Evolutionary conservation across 371 early-diverging fungal genomes (phyloP).

Genomic region (Phascolomyces articulosus): DNA sequence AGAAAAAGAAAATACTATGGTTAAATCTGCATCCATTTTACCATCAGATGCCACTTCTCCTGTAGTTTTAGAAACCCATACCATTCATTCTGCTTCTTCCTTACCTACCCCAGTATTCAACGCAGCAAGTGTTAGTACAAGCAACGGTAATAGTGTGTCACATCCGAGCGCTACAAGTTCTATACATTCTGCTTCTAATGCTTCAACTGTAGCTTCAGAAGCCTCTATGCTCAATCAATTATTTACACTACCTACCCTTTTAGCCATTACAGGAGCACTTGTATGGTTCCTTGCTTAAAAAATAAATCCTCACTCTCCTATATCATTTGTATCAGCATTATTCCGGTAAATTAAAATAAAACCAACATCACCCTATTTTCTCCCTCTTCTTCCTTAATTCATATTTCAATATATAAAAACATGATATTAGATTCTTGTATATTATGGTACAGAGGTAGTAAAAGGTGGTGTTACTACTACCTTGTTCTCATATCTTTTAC

Average conservation of each 20-base stretch:
- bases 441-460: no score
- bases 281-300: not conserved
- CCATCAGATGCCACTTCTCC: no score
- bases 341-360: no score
- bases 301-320: no score
- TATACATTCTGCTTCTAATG: not conserved
- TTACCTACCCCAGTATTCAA: not conserved
- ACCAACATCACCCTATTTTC: not conserved
- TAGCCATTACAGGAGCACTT: not conserved
- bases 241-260: not conserved
- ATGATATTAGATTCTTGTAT: no score
- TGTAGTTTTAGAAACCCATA: not conserved
- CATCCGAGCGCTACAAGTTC: not conserved
- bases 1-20: not conserved
- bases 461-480: no score
- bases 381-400: no score
- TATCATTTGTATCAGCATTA: no score
- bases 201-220: not conserved
- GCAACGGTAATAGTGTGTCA: not conserved
- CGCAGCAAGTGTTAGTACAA: not conserved
- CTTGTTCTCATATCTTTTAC: no score
- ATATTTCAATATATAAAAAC: no score
- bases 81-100: not conserved
- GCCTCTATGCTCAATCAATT: not conserved
- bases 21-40: not conserved